phyloP scores from a whole-genome alignment of 2,329 filamentous ascomycete species.

The Geosmithia flava region DNA sequence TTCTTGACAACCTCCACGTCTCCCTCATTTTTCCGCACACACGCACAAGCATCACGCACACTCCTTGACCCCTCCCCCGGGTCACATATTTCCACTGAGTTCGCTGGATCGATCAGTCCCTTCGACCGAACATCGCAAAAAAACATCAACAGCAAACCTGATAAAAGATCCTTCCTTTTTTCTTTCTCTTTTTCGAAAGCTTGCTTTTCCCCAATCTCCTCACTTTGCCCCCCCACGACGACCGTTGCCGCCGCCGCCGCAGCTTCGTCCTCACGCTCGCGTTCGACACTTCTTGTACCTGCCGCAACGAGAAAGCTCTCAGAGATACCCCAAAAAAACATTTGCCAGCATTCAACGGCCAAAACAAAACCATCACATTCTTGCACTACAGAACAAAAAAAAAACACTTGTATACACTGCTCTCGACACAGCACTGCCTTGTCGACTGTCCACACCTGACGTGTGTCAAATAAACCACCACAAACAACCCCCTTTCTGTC shows the following conservation, averaged over 20 bases:
- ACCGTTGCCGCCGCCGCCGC: slow-evolving; percentile 3
- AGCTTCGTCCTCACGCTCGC: neutral
- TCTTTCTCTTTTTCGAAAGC: neutral
- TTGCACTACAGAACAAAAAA: too few species aligned
- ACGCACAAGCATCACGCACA: slow-evolving; percentile 1
- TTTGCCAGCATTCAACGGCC: neutral
- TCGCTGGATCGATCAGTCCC: slow-evolving; percentile 5
- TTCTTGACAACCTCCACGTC: slow-evolving; percentile 4
- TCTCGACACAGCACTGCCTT: slow-evolving; percentile 2
- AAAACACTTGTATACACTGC: slow-evolving; percentile 2
- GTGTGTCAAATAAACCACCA: slow-evolving; percentile 20
- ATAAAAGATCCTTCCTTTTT: neutral
- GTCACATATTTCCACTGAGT: slow-evolving; percentile 2
- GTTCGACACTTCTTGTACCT: slow-evolving; percentile 2
- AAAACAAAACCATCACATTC: neutral
- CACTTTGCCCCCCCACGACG: neutral
- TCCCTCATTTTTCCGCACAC: slow-evolving; percentile 4
- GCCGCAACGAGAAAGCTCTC: neutral
- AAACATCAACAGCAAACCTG: slow-evolving; percentile 2
- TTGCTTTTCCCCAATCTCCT: neutral
- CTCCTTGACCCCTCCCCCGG: slow-evolving; percentile 8
- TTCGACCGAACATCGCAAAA: neutral
- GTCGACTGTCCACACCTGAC: slow-evolving; percentile 21
- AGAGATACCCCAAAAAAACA: neutral
- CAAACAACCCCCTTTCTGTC: too few species aligned